Percentiles rank a stretch among this genome's conserved stretches.
Conservation (phyloP, 306 rosid genomes). For the cucumber (Cucumis sativus) region DNA sequence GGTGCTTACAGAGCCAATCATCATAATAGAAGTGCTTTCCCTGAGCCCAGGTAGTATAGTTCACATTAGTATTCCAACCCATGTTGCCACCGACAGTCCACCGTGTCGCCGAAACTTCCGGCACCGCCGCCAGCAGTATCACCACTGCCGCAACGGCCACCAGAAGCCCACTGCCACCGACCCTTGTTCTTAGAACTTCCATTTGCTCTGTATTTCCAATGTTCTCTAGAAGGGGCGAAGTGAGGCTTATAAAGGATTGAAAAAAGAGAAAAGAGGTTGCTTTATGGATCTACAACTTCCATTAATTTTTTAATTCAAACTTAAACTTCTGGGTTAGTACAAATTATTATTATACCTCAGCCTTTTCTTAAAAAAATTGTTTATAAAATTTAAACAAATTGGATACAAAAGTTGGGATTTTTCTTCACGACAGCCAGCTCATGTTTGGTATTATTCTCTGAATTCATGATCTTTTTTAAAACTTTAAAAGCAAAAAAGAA, state of each 20-base stretch:
- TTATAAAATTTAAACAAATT: neutral
- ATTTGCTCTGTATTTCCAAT: slow-evolving; percentile 11
- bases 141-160: neutral
- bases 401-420: neutral
- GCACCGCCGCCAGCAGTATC: slow-evolving; percentile 23
- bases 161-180: slow-evolving; percentile 12
- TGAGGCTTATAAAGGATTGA: neutral
- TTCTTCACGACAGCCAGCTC: slow-evolving; percentile 4
- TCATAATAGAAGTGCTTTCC: slow-evolving; percentile 71
- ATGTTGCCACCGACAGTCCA: slow-evolving; percentile 42
- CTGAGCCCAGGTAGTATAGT: slow-evolving; percentile 69
- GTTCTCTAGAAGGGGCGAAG: slow-evolving; percentile 17
- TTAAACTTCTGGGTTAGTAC: neutral
- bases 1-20: slow-evolving; percentile 82
- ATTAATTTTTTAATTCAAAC: slow-evolving; percentile 3
- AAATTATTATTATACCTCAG: neutral
- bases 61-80: slow-evolving; percentile 66
- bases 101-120: slow-evolving; percentile 48
- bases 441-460: neutral
- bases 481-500: no score
- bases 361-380: neutral
- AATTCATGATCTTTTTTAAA: neutral
- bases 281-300: slow-evolving; percentile 6
- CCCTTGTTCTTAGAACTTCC: slow-evolving; percentile 28
- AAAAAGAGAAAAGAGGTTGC: neutral